A percentile compares a stretch with the other conserved stretches of the same genome.
Conservation (phyloP, 148 eudicot species). For the Mesembryanthemum crystallinum region DNA sequence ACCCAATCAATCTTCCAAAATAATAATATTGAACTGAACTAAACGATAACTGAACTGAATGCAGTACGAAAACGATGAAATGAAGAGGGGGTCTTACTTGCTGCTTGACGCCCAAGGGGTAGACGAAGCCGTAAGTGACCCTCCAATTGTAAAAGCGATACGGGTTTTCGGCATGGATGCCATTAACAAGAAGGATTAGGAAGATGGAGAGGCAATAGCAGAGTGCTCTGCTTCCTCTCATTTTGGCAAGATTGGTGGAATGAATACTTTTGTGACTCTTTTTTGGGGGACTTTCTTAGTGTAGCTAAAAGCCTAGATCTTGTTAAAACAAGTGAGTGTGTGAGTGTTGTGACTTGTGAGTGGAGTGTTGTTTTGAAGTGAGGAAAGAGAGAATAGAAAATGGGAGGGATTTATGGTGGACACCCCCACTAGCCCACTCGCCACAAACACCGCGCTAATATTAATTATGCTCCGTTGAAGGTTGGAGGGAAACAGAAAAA, state of each 20-base stretch:
- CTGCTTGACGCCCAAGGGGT: slow-evolving; percentile 66
- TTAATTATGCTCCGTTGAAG: not conserved
- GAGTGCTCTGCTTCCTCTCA: slow-evolving; percentile 24
- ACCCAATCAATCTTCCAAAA: not conserved
- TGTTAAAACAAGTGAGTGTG: not conserved
- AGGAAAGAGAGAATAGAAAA: not conserved
- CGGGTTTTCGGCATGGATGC: slow-evolving; percentile 54
- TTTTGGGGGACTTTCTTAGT: not conserved
- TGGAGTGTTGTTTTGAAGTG: not conserved
- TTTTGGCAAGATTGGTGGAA: too few relatives aligned
- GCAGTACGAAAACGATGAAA: not conserved
- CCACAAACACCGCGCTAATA: not conserved
- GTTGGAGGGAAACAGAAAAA: not conserved
- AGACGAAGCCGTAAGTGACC: slow-evolving; percentile 54
- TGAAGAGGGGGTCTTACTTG: slow-evolving; percentile 36
- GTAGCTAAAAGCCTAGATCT: not conserved
- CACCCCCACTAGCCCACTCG: not conserved
- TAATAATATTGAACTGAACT: too few relatives aligned
- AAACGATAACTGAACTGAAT: not conserved
- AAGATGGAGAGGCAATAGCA: slow-evolving; percentile 18
- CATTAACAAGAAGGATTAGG: slow-evolving; percentile 18
- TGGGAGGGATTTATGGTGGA: not conserved
- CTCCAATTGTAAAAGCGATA: slow-evolving; percentile 60
- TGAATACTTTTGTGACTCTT: not conserved
- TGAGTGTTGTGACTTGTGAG: not conserved